Evolutionary conservation across 805 yeast species (phyloP), one percentile per base, ranked within the genome.

Genomic region (Starmerella floris): DNA sequence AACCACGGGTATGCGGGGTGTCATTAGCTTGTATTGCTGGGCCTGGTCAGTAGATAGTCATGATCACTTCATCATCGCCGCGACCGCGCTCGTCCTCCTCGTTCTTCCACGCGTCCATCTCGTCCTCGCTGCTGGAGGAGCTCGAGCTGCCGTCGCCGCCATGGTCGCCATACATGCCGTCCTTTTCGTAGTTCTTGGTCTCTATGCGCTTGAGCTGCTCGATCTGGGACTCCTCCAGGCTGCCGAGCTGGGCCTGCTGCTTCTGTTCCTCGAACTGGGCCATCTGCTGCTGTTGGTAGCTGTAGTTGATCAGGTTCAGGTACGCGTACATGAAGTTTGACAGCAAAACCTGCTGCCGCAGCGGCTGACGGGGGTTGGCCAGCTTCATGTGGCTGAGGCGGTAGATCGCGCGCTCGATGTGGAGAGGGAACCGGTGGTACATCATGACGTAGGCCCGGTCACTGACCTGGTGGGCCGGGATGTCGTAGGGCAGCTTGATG

Each of bases 271-370:
- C 41, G 39, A 35, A 36, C 42, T 41, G 51, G 40, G 43, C 51
- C 27, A 44, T 49, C 49, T 51, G 55, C 50, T 62, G 63, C 51
- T 59, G 63, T 51, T 58, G 63, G 45, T 59, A 60, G 30, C 64
- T 87, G 58, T 88, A 96, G 60, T 88, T 94, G 43, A 91, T 95
- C 61, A 91, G 67, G 57, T 91, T 88, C 67, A 91, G 70, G 62
- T 91, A 91, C 0, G 96, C 88, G 58, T 91, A 91, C 98, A 91
- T 91, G 72, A 91, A 91, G 60, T 91, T 91, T 45, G 95, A 83
- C 50, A 91, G 64, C 39, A 91, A 61, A 1, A 91, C 98, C 59
- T 91, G 98, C 59, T 91, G 96, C 30, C 85, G 70, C 48, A 91
- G 64, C 23, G 93, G 91, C 45, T 97, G 68, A 57, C 84, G 81